phyloP scores from a whole-genome alignment of 163 green algal genomes.

The Chlamydomonas reinhardtii region DNA sequence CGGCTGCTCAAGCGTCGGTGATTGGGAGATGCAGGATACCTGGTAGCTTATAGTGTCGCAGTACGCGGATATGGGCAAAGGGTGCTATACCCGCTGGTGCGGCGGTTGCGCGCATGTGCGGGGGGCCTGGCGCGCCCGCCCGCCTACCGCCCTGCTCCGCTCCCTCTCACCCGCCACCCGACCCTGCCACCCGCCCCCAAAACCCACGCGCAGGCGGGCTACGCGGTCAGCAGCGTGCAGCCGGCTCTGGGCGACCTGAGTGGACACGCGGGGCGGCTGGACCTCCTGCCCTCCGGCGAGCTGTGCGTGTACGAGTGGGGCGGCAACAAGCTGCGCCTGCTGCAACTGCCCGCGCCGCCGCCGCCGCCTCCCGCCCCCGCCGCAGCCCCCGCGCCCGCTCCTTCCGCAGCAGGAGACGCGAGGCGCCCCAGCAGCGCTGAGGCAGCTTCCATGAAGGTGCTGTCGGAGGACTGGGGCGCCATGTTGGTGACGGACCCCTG shows the following conservation, averaged over 20 bases:
- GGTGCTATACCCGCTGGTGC: no score
- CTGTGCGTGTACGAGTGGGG: conserved; percentile 27
- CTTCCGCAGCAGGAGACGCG: no score
- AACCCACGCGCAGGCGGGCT: conserved; percentile 3
- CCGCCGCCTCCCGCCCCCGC: background rate
- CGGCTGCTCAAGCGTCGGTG: no score
- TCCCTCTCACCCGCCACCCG: no score
- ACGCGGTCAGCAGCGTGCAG: conserved; percentile 9
- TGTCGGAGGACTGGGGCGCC: conserved; percentile 13
- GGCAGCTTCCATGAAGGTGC: background rate
- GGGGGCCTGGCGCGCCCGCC: no score
- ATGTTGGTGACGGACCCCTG: conserved; percentile 20
- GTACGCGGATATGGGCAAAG: no score
- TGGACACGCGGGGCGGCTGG: background rate
- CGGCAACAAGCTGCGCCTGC: conserved; percentile 18
- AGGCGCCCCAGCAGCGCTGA: background rate
- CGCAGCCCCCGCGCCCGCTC: background rate
- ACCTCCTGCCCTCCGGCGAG: conserved; percentile 15
- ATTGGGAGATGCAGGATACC: background rate
- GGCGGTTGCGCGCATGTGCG: no score
- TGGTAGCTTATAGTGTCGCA: no score
- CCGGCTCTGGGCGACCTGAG: background rate
- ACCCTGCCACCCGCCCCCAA: no score
- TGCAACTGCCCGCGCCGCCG: background rate
- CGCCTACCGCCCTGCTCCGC: no score